These are phyloP conservation scores for Aspergillus funiculosus DNA, from an alignment of 495 filamentous ascomycete species.

Conservation along the genomic window DNA sequence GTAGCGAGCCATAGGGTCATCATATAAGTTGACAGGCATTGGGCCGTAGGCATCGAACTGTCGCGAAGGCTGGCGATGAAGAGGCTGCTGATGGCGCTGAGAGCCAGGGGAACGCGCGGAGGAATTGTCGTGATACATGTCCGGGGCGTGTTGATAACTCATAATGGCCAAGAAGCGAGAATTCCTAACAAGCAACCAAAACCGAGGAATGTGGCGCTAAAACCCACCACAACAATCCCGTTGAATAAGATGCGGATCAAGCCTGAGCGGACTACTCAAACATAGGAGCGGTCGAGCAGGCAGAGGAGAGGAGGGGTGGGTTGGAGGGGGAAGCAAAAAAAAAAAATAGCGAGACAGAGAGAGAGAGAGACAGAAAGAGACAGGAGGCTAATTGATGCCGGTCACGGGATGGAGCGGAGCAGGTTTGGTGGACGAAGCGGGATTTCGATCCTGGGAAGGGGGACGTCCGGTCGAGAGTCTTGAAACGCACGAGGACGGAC, in stretches of 20 bases:
- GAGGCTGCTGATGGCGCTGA: slow-evolving; percentile 57
- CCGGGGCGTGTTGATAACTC: slow-evolving; percentile 55
- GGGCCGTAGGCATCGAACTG: slow-evolving; percentile 63
- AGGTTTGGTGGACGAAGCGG: background rate
- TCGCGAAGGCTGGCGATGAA: slow-evolving; percentile 62
- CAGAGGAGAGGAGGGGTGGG: no score
- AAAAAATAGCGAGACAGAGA: slow-evolving; percentile 5
- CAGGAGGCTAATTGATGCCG: background rate
- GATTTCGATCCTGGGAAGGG: slow-evolving; percentile 5
- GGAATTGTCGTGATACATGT: slow-evolving; percentile 58
- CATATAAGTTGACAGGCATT: slow-evolving; percentile 58
- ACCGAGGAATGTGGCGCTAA: slow-evolving; percentile 39
- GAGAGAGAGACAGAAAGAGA: background rate
- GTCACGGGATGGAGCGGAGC: slow-evolving; percentile 1
- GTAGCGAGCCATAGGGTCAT: slow-evolving; percentile 57
- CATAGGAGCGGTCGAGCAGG: slow-evolving; percentile 33
- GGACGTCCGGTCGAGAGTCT: slow-evolving; percentile 3
- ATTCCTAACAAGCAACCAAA: slow-evolving; percentile 29
- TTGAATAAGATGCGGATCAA: slow-evolving; percentile 24
- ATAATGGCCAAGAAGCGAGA: slow-evolving; percentile 28
- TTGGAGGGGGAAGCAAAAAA: no score
- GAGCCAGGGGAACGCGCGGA: slow-evolving; percentile 56
- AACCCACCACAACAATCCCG: slow-evolving; percentile 41
- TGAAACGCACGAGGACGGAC: slow-evolving; percentile 17
- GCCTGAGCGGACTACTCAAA: slow-evolving; percentile 25